Base-by-base conservation (phyloP, 345 rosid species). In the Euphorbia peplus region DNA sequence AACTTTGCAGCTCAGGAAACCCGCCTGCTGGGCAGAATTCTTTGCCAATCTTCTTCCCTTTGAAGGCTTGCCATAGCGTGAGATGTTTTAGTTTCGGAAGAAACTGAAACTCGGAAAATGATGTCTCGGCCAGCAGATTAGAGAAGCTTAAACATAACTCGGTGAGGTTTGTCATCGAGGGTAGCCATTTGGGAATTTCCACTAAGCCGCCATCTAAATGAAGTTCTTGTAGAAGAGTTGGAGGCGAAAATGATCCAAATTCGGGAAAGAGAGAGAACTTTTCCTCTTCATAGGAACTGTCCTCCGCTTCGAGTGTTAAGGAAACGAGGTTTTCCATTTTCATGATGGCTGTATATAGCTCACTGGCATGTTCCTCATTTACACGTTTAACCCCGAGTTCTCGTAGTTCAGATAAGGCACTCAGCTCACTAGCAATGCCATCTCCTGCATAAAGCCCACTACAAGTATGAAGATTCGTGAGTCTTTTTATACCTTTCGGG, bases 381-480 rank as follows among this genome's bases (percentile, higher is more conserved):
- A 52, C 41, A 11, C 66, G 50, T 39, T 57, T 64, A 25, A 72
- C 52, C 9, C 66, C 52, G 4, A 72, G 70, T 14, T 57, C 28
- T 58, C 52, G 47, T 3, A 72, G 52, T 37, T 72, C 70, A 35
- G 66, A 46, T 57, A 72, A 47, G 47, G 16, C 19, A 22, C 65
- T 16, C 50, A 72, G 25, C 58, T 64, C 75, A 15, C 21, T 26
- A 18, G 60, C 66, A 58, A 46, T 65, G 41, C 70, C 70, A 16
- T n/a, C 70, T 47, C 70, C 75, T 11, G 70, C 75, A 58, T 72
- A 72, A 24, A 72, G 30, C 16, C 70, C 75, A n/a, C n/a, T 58
- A 5, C 18, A 58, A 35, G 66, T 72, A 13, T 25, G 66, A 28
- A 72, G 66, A 47, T 58, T 47, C 39, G 7, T 11, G 52, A 65